Conservation (phyloP, 768 basidiomycete genomes). For the Amanita subjunquillea region DNA sequence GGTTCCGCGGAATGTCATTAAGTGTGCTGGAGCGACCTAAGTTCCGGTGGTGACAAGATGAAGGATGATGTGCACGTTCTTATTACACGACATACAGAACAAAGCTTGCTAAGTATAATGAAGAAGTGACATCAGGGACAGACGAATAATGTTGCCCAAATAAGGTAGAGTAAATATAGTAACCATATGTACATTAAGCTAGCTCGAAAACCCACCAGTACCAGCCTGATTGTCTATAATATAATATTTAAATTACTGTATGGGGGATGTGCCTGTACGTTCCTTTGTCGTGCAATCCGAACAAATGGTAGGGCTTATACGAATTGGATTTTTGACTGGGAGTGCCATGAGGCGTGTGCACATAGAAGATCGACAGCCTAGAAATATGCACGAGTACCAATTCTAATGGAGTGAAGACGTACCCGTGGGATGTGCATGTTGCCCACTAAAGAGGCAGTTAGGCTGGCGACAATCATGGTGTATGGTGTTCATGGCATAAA, state of each 20-base stretch:
- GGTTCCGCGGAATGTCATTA: conserved; percentile 22
- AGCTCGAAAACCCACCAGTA: background rate
- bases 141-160: background rate
- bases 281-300: conserved; percentile 27
- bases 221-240: background rate
- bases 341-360: conserved; percentile 59
- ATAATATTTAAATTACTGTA: background rate
- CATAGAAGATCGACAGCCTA: conserved; percentile 43
- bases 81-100: background rate
- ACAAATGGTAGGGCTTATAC: conserved; percentile 47
- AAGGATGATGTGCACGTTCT: background rate
- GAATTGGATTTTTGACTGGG: conserved; percentile 62
- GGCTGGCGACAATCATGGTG: conserved; percentile 53
- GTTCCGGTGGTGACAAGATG: too few species aligned
- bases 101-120: background rate
- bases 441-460: conserved; percentile 62
- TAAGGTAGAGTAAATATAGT: background rate
- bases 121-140: background rate
- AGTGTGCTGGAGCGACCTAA: too few species aligned
- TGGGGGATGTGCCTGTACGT: conserved; percentile 7
- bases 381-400: conserved; percentile 3
- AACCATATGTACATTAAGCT: background rate
- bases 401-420: conserved; percentile 6
- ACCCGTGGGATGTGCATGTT: conserved; percentile 52
- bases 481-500: conserved; percentile 60